These are phyloP conservation scores for Flagelloscypha sp. DNA, from an alignment of 768 basidiomycete genomes.

Conservation along the genomic window DNA sequence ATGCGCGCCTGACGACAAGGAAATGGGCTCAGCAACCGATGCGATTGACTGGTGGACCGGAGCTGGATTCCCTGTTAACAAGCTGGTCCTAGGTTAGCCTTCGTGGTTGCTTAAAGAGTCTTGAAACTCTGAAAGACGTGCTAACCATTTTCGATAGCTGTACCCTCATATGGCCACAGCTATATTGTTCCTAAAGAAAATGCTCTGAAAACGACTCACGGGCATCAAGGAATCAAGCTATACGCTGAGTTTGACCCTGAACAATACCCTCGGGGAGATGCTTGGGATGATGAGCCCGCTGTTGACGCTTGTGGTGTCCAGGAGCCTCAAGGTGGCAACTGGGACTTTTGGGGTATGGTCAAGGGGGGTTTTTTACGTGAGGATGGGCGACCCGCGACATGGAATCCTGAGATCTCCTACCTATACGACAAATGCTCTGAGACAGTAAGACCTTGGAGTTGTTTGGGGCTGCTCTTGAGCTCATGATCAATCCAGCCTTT, in stretches of 20 bases:
- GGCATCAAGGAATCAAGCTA: constrained; percentile 32
- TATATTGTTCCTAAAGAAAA: constrained; percentile 41
- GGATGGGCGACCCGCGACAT: constrained; percentile 36
- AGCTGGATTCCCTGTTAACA: constrained; percentile 64
- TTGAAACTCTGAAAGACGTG: no score
- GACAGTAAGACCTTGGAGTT: constrained; percentile 55
- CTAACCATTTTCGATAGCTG: no score
- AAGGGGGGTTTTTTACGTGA: constrained; percentile 42
- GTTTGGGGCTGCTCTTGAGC: background rate
- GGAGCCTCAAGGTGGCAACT: constrained; percentile 42
- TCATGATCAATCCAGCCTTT: constrained; percentile 26
- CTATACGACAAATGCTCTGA: constrained; percentile 60
- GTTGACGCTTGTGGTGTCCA: constrained; percentile 49
- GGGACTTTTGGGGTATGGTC: constrained; percentile 63
- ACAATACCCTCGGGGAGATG: constrained; percentile 47
- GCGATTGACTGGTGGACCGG: constrained; percentile 64
- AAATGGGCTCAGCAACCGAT: constrained; percentile 66
- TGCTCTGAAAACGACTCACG: constrained; percentile 39
- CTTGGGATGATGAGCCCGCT: constrained; percentile 48
- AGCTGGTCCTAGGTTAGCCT: constrained; percentile 79
- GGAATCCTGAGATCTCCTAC: constrained; percentile 40
- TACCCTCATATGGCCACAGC: constrained; percentile 78
- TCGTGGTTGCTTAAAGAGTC: no score
- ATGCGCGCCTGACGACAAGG: constrained; percentile 53
- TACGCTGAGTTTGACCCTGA: constrained; percentile 48